A percentile compares a stretch with the other conserved stretches of the same genome.
These are phyloP conservation scores for Ophiostoma novo-ulmi DNA, from an alignment of 2,329 filamentous ascomycete species.

Conservation along the genomic window DNA sequence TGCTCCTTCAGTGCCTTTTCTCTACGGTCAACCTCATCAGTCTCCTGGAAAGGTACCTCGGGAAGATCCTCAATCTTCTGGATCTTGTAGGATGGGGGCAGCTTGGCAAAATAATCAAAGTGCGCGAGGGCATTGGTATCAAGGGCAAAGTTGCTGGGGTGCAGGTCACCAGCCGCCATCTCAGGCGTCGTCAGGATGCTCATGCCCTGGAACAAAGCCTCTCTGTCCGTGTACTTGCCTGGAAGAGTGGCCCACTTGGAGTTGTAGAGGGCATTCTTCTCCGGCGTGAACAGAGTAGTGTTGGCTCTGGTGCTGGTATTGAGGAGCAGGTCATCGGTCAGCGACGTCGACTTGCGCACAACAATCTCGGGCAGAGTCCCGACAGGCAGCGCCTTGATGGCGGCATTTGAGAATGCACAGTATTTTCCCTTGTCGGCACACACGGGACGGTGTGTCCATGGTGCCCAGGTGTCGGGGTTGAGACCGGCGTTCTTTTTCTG, in stretches of 20 bases:
- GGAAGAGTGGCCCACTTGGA: not conserved
- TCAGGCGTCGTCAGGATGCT: conserved; percentile 34
- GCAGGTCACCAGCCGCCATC: conserved; percentile 30
- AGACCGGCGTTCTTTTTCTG: not conserved
- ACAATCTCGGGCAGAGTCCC: conserved; percentile 7
- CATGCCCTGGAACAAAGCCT: conserved; percentile 21
- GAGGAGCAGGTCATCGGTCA: not conserved
- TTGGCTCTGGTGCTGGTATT: not conserved
- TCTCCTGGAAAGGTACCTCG: not conserved
- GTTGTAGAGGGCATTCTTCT: conserved; percentile 11
- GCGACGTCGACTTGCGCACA: not conserved
- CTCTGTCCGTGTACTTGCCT: not conserved
- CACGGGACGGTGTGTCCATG: conserved; percentile 31
- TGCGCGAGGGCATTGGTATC: conserved; percentile 1
- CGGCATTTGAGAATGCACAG: conserved; percentile 30
- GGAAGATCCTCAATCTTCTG: not conserved
- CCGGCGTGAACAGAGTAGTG: not conserved
- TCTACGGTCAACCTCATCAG: not conserved
- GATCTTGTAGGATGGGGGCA: conserved; percentile 13
- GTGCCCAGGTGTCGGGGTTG: conserved; percentile 26
- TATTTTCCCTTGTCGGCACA: conserved; percentile 28
- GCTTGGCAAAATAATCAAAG: not conserved
- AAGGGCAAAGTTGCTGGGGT: conserved; percentile 18
- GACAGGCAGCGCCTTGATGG: conserved; percentile 23
- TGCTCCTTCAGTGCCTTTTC: not conserved